Evolutionary conservation across 345 rosid genomes (phyloP), one percentile per base, ranked within the genome.

Genomic region (Euphorbia pulcherrima): DNA sequence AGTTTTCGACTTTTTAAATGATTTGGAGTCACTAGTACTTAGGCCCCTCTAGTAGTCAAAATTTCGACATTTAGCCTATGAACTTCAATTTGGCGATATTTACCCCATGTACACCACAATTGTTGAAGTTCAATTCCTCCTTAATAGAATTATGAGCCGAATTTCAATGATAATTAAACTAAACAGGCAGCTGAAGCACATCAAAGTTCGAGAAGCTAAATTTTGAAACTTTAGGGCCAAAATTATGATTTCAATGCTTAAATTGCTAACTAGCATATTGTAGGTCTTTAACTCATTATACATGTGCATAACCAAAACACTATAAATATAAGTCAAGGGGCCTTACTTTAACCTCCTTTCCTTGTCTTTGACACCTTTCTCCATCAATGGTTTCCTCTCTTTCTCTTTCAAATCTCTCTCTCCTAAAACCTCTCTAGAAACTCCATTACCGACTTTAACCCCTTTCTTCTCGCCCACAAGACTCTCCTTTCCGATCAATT

Each of bases 301-400:
- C 39, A 46, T 46, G 16, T 39, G 28, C 52, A 44, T 16, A 58
- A 9, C 55, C n/a, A 26, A 56, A 26, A 33, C 1, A 55, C 12
- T 47, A 3, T n/a, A 52, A 23, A 30, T 12, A 23, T 8, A 46
- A 9, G 35, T 20, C 58, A 20, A 60, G 24, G 60, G 6, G n/a
- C 71, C 84, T 82, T 75, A 90, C 98, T 75, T 87, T 47, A 71
- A 81, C 69, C 78, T 80, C 72, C 78, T 75, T 24, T 66, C 84
- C 73, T 83, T 88, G 76, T 82, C 91, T 74, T 85, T 85, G 47
- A 53, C 68, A 74, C 77, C 85, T 66, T 75, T 67, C 50, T 59
- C 78, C 12, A 83, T 85, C 75, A 86, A 67, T 27, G 97, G 89
- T 65, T 75, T 85, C 74, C 88, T 86, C 73, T 88, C 85, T 60